Base-by-base conservation (phyloP, 192 early-diverging fungal genomes). In the Entophlyctis helioformis region DNA sequence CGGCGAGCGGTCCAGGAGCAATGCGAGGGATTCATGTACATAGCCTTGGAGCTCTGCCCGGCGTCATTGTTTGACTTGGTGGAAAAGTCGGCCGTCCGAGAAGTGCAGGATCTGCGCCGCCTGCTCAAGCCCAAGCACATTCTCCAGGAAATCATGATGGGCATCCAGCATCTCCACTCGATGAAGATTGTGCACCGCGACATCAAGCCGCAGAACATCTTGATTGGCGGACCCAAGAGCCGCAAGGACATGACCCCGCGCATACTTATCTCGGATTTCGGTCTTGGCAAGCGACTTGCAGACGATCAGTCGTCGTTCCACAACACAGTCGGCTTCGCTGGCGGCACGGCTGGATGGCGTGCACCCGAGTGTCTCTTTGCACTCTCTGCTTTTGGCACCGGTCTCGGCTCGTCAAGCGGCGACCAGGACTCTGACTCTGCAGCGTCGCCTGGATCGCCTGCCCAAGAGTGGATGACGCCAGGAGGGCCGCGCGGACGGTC, bases 171-270 rank as follows among this genome's bases (percentile, higher is more conserved):
- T 50, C 58, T 98, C 12, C 95, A 98, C 56, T 72, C 75, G 24
- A 70, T 96, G 25, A 91, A 96, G 62, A 90, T 98, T 53, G 93
- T 98, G 2, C 95, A 98, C 60, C 80, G 95, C 8, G 95, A 98
- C 56, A 91, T 98, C 53, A 98, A 98, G 60, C 95, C 75, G 3
- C 82, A 96, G 42, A 97, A 97, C 53, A 93, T 97, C 39, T 69
- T 97, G 37, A 65, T 96, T 32, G 81, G 78, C 3, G 60, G 13
- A 52, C 41, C 36, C 20, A 53, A 27, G 23, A 54, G 59, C 38
- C 51, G 50, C 19, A 57, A 59, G 50, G 49, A 44, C 28, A 44
- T 55, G 43, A 45, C 70, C 71, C 51, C 83, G 74, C 42, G 76
- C 20, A 82, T 96, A 1, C 64, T 96, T 44, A 91, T 98, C 23